A percentile compares a stretch with the other conserved stretches of the same genome.
Conservation (phyloP, 352 stramenopile species). For the Phytophthora sp. region DNA sequence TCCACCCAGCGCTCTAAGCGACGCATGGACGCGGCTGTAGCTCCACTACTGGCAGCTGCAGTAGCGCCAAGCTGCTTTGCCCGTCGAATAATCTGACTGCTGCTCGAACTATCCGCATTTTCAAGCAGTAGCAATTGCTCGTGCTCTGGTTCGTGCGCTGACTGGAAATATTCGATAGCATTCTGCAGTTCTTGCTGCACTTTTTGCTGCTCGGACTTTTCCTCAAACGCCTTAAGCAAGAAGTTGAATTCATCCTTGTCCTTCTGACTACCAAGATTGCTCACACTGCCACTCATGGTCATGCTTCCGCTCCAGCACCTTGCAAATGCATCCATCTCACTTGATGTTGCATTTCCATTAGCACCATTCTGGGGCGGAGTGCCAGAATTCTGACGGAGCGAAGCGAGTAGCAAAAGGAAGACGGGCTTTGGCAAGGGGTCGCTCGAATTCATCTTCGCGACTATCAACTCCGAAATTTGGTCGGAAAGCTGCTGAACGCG, state of each 20-base stretch:
- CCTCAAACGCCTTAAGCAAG: conserved; percentile 71
- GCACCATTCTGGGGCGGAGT: conserved; percentile 24
- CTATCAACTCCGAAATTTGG: conserved; percentile 56
- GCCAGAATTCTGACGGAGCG: conserved; percentile 55
- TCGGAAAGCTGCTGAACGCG: conserved; percentile 51
- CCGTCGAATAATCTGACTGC: conserved; percentile 35
- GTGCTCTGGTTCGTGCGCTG: conserved; percentile 42
- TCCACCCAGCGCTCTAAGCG: conserved; percentile 69
- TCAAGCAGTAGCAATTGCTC: conserved; percentile 39
- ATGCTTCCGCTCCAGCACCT: conserved; percentile 50
- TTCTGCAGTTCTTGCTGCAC: conserved; percentile 56
- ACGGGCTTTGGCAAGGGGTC: conserved; percentile 55
- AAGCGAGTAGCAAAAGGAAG: conserved; percentile 54
- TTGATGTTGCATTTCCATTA: conserved; percentile 30
- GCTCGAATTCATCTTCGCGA: conserved; percentile 52
- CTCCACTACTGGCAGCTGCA: conserved; percentile 24
- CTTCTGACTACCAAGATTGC: conserved; percentile 32
- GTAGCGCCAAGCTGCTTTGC: conserved; percentile 31
- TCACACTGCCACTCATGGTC: conserved; percentile 43
- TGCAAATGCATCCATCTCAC: conserved; percentile 35
- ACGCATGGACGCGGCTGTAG: conserved; percentile 46
- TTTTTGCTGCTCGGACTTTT: conserved; percentile 59
- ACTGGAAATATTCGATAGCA: conserved; percentile 50
- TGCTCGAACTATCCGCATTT: conserved; percentile 31
- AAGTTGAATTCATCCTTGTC: conserved; percentile 75